Evolutionary conservation across 1,284 basidiomycete species (phyloP), one percentile per base, ranked within the genome.

Genomic region (Leccinum solheimii): DNA sequence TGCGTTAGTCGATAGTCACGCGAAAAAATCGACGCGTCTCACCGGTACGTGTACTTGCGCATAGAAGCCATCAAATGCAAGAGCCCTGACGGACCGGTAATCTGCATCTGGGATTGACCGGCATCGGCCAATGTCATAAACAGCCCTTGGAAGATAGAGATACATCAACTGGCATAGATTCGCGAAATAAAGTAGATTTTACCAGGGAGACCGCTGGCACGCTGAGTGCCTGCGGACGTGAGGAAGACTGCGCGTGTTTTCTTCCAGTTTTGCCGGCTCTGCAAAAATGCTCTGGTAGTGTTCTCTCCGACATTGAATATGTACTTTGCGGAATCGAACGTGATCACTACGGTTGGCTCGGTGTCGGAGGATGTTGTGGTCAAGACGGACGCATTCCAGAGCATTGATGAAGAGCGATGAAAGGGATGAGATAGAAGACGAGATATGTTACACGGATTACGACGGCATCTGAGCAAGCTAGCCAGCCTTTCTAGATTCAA

Each of bases 241-340:
- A 95, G 77, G 75, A 97, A 96, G 13, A 96, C 67, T 2, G 81
- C 88, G 54, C 82, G 83, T 2, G 89, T 80, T 60, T 84, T 86
- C 68, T 81, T 84, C 81, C 89, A 86, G 51, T 84, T 84, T 40
- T 82, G 76, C 62, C 79, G 79, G 66, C 86, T 86, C 76, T 95
- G 89, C 7, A 88, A 76, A 68, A 90, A 90, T 0, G 88, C 77
- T 36, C 95, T 80, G 56, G 87, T 87, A 0, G 89, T 88, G 59
- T 90, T 92, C 73, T 97, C 94, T 5, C 91, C 88, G 2, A 82
- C 87, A 75, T 96, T 95, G 80, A 97, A 94, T 56, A 95, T 80
- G 68, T 95, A 96, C 69, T 92, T 90, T 7, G 83, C 86, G 55
- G 85, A 81, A 68, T 92, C 90, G 70, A 94, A 93, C 5, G 84